These are phyloP conservation scores for Elsinoe arachidis DNA, from an alignment of 2,329 filamentous ascomycete genomes.

Conservation along the genomic window DNA sequence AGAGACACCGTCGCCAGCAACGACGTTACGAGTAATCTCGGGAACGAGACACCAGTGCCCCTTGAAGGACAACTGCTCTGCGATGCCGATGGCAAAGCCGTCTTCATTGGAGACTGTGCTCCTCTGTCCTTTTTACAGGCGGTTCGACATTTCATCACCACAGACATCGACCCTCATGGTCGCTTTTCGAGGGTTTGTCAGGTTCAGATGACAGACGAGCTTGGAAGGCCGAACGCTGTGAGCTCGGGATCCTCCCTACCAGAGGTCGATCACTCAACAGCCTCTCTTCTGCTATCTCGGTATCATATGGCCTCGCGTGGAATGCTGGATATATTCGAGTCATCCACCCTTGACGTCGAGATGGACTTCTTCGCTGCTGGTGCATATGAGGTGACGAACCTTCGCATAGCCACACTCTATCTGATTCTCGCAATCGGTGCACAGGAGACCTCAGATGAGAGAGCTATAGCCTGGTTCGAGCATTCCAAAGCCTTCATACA, in stretches of 20 bases:
- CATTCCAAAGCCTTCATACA: constrained; percentile 38
- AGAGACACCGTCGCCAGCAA: not conserved
- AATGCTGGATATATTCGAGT: not conserved
- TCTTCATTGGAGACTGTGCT: constrained; percentile 47
- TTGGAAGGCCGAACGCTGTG: not conserved
- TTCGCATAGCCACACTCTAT: constrained; percentile 41
- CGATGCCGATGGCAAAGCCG: constrained; percentile 45
- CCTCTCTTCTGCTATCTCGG: not conserved
- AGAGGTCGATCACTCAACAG: not conserved
- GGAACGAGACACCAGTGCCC: constrained; percentile 33
- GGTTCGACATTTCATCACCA: constrained; percentile 43
- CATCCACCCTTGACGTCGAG: not conserved
- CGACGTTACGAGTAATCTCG: not conserved
- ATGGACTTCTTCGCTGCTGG: not conserved
- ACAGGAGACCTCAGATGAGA: constrained; percentile 33
- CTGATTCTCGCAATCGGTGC: constrained; percentile 43
- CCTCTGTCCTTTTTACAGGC: constrained; percentile 46
- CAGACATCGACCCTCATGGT: constrained; percentile 32
- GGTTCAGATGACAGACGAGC: not conserved
- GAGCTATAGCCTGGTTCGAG: constrained; percentile 40
- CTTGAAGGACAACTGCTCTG: constrained; percentile 40
- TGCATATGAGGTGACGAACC: constrained; percentile 27
- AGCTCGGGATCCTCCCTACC: not conserved
- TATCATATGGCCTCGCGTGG: not conserved
- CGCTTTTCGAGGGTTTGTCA: constrained; percentile 18